Base-by-base conservation (phyloP, 352 stramenopile genomes). In the Globisporangium perplexum region DNA sequence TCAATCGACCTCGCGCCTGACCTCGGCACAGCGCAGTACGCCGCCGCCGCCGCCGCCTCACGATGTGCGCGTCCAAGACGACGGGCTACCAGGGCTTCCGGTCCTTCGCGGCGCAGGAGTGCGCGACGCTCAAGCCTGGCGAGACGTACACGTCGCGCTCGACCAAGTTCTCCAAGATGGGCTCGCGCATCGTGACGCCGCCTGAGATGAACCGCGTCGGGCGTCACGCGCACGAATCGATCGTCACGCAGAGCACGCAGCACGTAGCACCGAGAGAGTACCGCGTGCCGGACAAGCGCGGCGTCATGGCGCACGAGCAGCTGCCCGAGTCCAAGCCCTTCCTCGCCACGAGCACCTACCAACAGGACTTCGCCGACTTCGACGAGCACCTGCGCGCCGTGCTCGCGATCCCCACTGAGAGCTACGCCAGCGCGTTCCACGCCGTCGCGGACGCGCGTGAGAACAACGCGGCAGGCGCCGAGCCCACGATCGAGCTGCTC, bases 151-250 rank as follows among this genome's bases (percentile, higher is more conserved):
- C 79, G 54, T 68, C 74, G 35, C 76, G 80, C 7, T 68, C 70
- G 8, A 88, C 66, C 61, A 93, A 90, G 65, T 94, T 91, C 55
- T 89, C 78, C 18, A 69, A 71, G 22, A 91, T 90, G 71, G 77
- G 72, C 17, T 83, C 71, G n/a, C 65, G 59, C 48, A 92, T 90
- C 57, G 72, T 90, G 38, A 75, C 69, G 26, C 63, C 72, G 1
- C 62, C 71, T 17, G 70, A 69, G 39, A 71, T 77, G 46, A 90
- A 90, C 42, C 74, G 77, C 20, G 63, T 88, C 18, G 80, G 72
- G 0, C 65, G 63, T 2, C 59, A 81, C 53, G 53, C 71, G 26
- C 80, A 81, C 51, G 74, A 86, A 51, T 87, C 77, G 10, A 62
- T 83, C 28, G 65, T 57, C 22, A 68, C 69, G 54, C 69, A 80